Base-by-base conservation (phyloP, 306 rosid genomes). In the Amphicarpaea edgeworthii region DNA sequence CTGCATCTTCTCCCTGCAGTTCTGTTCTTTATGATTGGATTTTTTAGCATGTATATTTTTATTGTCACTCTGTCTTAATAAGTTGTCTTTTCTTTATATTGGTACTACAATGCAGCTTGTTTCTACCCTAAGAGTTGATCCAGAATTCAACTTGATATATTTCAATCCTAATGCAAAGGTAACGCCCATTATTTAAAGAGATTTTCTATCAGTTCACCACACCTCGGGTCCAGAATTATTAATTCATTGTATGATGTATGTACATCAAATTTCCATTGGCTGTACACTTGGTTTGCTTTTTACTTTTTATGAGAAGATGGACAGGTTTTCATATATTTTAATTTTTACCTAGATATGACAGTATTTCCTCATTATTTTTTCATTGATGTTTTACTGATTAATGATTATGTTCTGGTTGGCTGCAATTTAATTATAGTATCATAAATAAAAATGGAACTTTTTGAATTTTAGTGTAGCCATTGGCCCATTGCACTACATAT, bases 91-190 rank as follows among this genome's bases (percentile, higher is more conserved):
- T 74, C 75, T 74, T 79, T 66, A 54, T 58, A 68, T 80, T 76
- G 73, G 73, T 85, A 54, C 72, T 72, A 73, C 42, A 45, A 63
- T 77, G 90, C 96, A 94, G 97, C 96, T 92, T 77, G 97, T 94
- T 81, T 90, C 97, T 79, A 87, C 91, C 70, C 87, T 94, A 26
- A 83, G 88, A 75, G 81, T 94, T 79, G 80, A 76, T 83, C 97
- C 98, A 49, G 95, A 88, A 77, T 87, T 84, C 88, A 89, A 69
- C 78, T 84, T 92, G 90, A 58, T 88, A 64, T 86, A 79, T 89
- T 90, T 87, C 87, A 88, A 87, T 82, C 92, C 96, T 38, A 72
- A 82, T 61, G 91, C 94, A 37, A 88, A 87, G 98, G 97, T 94
- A 83, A 72, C 68, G 41, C 82, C 82, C 67, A 45, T 46, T 54